A percentile compares a stretch with the other conserved stretches of the same genome.
Evolutionary conservation across 352 stramenopile genomes (phyloP).

Genomic region (Blastocystis hominis): DNA sequence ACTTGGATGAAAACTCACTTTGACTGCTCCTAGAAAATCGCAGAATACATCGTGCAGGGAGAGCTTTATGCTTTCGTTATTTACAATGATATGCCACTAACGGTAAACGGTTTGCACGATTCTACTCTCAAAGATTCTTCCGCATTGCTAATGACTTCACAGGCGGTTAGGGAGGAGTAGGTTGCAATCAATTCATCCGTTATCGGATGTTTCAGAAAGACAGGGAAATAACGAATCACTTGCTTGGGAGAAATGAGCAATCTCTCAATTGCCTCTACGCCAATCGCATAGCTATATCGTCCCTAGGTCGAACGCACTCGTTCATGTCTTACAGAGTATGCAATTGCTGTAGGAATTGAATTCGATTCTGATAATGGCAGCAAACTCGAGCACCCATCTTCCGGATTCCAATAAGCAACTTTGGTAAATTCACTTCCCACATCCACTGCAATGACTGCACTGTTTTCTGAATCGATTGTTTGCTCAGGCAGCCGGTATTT

Average conservation of each 20-base stretch:
- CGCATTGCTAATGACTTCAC: not conserved
- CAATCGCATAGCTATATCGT: not conserved
- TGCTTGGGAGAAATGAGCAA: conserved; percentile 12
- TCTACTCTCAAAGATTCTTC: not conserved
- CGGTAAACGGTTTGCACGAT: not conserved
- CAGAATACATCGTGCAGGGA: conserved; percentile 4
- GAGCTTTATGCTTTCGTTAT: not conserved
- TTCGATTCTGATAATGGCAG: not conserved
- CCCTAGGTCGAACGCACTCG: not conserved
- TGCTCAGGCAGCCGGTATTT: not conserved
- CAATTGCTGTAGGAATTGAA: conserved; percentile 38
- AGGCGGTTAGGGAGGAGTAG: not conserved
- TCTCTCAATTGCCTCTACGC: not conserved
- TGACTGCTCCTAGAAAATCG: not conserved
- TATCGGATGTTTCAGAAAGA: not conserved
- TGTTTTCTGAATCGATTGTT: not conserved
- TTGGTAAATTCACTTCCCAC: conserved; percentile 37
- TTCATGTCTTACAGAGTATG: not conserved
- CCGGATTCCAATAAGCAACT: conserved; percentile 37
- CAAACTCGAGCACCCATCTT: conserved; percentile 10
- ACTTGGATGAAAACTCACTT: not conserved
- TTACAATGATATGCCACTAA: conserved; percentile 35
- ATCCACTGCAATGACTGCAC: conserved; percentile 12
- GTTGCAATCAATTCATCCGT: not conserved
- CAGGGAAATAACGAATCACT: conserved; percentile 18